Percentiles rank a stretch among this genome's conserved stretches.
Conservation (phyloP, 2,329 filamentous ascomycete genomes). For the Diaporthe eres region DNA sequence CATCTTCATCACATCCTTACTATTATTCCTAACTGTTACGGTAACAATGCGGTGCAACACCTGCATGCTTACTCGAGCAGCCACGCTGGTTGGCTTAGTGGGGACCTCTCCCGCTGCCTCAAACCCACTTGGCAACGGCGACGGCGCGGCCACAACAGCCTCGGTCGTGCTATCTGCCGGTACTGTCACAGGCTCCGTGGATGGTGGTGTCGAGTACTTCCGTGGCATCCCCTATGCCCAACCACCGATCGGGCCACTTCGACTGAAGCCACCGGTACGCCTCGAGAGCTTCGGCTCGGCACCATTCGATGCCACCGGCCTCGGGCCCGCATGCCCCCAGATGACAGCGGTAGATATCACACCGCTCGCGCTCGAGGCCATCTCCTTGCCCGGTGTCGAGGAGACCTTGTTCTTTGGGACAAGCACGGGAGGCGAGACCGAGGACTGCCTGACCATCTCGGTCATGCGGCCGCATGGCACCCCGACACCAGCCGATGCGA, state of each 20-base stretch:
- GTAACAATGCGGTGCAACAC: background rate
- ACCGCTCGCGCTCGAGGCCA: conserved; percentile 56
- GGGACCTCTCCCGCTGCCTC: background rate
- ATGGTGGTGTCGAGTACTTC: conserved; percentile 66
- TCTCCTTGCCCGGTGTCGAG: conserved; percentile 47
- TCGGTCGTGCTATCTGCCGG: conserved; percentile 5
- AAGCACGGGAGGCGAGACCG: conserved; percentile 54
- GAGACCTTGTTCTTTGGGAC: conserved; percentile 4
- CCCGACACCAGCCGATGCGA: conserved; percentile 54
- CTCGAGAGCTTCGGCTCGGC: conserved; percentile 64
- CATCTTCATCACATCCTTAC: background rate
- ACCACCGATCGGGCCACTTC: conserved; percentile 68
- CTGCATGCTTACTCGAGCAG: background rate
- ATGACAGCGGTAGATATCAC: conserved; percentile 57
- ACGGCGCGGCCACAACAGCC: conserved; percentile 1
- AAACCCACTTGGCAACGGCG: background rate
- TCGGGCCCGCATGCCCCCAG: conserved; percentile 70
- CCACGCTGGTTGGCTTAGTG: background rate
- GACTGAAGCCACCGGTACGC: conserved; percentile 71
- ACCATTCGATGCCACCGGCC: conserved; percentile 61
- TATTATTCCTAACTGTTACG: background rate
- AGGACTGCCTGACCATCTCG: conserved; percentile 67
- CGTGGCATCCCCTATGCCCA: conserved; percentile 75
- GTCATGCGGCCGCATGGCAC: conserved; percentile 60
- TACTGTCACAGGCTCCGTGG: conserved; percentile 18